These are phyloP conservation scores for Tetracentron sinense DNA, from an alignment of 164 flowering plant genomes.

Conservation along the genomic window DNA sequence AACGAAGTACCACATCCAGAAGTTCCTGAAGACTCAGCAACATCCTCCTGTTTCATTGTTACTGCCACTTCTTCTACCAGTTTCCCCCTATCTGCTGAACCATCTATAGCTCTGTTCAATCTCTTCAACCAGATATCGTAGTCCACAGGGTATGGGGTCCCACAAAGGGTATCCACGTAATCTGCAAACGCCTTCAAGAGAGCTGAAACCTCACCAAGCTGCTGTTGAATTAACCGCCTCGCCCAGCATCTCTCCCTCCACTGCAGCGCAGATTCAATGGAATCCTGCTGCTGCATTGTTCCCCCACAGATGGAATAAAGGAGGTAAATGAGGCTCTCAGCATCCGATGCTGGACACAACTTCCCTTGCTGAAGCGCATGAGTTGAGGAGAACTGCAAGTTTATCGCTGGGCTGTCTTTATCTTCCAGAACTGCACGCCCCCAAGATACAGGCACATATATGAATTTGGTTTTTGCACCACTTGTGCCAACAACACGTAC, in stretches of 20 bases:
- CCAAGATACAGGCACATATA: slow-evolving; percentile 51
- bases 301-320: slow-evolving; percentile 63
- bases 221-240: slow-evolving; percentile 61
- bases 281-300: slow-evolving; percentile 56
- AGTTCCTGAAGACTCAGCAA: slow-evolving; percentile 54
- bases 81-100: slow-evolving; percentile 44
- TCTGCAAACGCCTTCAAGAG: slow-evolving; percentile 81
- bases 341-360: slow-evolving; percentile 77
- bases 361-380: slow-evolving; percentile 83
- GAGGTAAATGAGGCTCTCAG: slow-evolving; percentile 74
- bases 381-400: slow-evolving; percentile 74
- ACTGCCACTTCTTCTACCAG: slow-evolving; percentile 31
- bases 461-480: slow-evolving; percentile 24
- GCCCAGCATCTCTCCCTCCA: slow-evolving; percentile 85
- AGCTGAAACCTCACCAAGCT: slow-evolving; percentile 77
- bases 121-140: slow-evolving; percentile 76
- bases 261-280: slow-evolving; percentile 73
- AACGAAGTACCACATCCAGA: slow-evolving; percentile 32
- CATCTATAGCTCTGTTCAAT: slow-evolving; percentile 51
- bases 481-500: slow-evolving; percentile 35
- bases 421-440: slow-evolving; percentile 87
- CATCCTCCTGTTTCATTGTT: slow-evolving; percentile 38
- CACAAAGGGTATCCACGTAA: slow-evolving; percentile 82
- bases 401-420: slow-evolving; percentile 71
- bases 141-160: slow-evolving; percentile 80